Evolutionary conservation across 2,329 filamentous ascomycete genomes (phyloP).

Genomic region (Ceratocystis albifundus): DNA sequence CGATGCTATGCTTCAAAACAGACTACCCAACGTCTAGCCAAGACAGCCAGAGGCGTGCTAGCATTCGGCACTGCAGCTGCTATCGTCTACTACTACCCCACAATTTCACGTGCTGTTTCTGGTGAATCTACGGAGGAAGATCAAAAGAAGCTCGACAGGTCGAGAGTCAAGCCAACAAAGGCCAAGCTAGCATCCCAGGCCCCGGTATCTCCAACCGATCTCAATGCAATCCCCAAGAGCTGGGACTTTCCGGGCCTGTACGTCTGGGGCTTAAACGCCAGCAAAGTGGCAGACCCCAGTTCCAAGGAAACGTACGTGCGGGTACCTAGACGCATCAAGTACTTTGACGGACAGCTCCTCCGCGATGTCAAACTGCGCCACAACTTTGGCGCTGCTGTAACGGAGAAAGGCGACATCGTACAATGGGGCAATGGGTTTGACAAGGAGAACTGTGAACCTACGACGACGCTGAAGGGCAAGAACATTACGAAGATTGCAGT

Average conservation of each 20-base stretch:
- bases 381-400: constrained; percentile 74
- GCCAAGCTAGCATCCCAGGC: constrained; percentile 69
- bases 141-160: constrained; percentile 45
- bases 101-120: constrained; percentile 15
- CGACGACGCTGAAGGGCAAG: constrained; percentile 66
- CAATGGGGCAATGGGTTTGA: constrained; percentile 83
- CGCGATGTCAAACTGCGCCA: constrained; percentile 77
- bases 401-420: constrained; percentile 74
- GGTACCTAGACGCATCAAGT: constrained; percentile 62
- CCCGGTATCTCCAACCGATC: constrained; percentile 34
- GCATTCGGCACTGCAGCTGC: constrained; percentile 22
- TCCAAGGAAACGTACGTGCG: constrained; percentile 70
- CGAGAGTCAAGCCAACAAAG: constrained; percentile 49
- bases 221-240: constrained; percentile 39
- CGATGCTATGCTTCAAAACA: constrained; percentile 13
- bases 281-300: constrained; percentile 73
- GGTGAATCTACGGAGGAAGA: constrained; percentile 22
- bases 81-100: constrained; percentile 23
- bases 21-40: constrained; percentile 14
- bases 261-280: constrained; percentile 81
- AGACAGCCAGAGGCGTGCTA: constrained; percentile 14
- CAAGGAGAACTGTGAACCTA: constrained; percentile 50
- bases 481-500: constrained; percentile 64
- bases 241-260: constrained; percentile 79
- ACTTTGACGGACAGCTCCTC: constrained; percentile 74